Evolutionary conservation across 2,329 filamentous ascomycete genomes (phyloP).

Genomic region (Saccharata proteae): DNA sequence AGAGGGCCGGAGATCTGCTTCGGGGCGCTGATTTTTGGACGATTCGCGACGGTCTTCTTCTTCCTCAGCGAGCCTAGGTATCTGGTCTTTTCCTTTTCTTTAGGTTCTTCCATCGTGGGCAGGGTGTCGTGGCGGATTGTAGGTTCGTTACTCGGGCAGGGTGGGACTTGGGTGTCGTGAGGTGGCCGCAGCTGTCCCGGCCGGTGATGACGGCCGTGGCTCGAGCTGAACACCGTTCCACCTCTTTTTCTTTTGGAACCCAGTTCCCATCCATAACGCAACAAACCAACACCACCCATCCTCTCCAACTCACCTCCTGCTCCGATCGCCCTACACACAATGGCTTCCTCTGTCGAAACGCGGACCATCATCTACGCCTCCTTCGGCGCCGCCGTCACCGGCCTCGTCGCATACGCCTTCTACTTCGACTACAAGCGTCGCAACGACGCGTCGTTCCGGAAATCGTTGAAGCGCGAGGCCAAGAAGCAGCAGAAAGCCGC

Average conservation of each 20-base stretch:
- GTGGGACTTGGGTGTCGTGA: too few relatives aligned
- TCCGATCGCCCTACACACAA: too few relatives aligned
- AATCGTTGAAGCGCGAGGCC: conserved; percentile 58
- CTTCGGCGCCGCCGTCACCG: conserved; percentile 46
- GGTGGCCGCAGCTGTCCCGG: too few relatives aligned
- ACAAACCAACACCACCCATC: too few relatives aligned
- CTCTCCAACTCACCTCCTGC: too few relatives aligned
- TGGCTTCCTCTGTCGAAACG: conserved; percentile 35
- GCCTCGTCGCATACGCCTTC: conserved; percentile 50
- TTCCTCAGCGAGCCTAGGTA: conserved; percentile 53
- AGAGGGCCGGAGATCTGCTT: conserved; percentile 39
- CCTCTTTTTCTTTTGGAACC: too few relatives aligned
- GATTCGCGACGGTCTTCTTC: conserved; percentile 43
- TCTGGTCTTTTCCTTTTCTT: conserved; percentile 35
- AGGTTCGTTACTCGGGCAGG: conserved; percentile 1
- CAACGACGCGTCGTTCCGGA: conserved; percentile 51
- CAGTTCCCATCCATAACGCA: too few relatives aligned
- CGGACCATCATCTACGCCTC: conserved; percentile 47
- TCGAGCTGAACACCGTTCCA: too few relatives aligned
- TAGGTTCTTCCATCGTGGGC: conserved; percentile 13
- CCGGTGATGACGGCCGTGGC: too few relatives aligned
- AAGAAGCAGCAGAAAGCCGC: conserved; percentile 58
- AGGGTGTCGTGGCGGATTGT: conserved; percentile 1
- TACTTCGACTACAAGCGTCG: conserved; percentile 57
- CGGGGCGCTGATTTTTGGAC: conserved; percentile 48